Base-by-base conservation (phyloP, 2,329 filamentous ascomycete species). In the Dothideomycetes sp. region DNA sequence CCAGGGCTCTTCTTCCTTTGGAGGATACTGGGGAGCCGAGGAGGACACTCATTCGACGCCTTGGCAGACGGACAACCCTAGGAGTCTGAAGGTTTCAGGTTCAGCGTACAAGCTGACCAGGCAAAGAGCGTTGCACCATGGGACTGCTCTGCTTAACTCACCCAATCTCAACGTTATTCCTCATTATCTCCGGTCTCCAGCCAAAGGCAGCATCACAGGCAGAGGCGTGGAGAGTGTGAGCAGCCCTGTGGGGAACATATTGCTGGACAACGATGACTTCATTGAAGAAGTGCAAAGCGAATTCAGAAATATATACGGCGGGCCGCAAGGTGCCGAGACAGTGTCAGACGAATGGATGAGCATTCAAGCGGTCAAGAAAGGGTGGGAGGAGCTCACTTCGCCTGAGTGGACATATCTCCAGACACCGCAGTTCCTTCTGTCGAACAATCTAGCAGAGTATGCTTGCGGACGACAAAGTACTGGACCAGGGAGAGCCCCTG, bases 51-150 rank as follows among this genome's bases (percentile, higher is more conserved):
- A 72, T 52, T 50, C 49, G 34, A 66, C 67, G 35, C 56, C 64
- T 16, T 69, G 66, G 50, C 59, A 60, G 14, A 44, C 50, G 38
- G 49, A 56, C 19, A 51, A 59, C 14, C 52, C 55, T 7, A 50
- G 52, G 27, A 59, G 67, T 7, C 49, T 80, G 55, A 98, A 98
- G 59, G 73, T 96, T 9, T 94, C 87, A 0, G 91, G 91, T 1
- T 95, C 87, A 1, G 91, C 91, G 9, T 98, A 94, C 64, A 96
- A 96, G 61, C 69, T 98, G 39, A 95, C 84, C 0, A 72, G 84
- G 17, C 66, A 76, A 36, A 73, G 89, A 33, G 81, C 87, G 5
- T 68, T 98, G 42, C 91, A 98, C 60, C 91, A 98, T 60, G 91
- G 88, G 5, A 98, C 91, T 0, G 91, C 87, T 52, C 69, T 98